Evolutionary conservation across 177 flowering plant genomes (phyloP).

Genomic region (Vitis hybrid): DNA sequence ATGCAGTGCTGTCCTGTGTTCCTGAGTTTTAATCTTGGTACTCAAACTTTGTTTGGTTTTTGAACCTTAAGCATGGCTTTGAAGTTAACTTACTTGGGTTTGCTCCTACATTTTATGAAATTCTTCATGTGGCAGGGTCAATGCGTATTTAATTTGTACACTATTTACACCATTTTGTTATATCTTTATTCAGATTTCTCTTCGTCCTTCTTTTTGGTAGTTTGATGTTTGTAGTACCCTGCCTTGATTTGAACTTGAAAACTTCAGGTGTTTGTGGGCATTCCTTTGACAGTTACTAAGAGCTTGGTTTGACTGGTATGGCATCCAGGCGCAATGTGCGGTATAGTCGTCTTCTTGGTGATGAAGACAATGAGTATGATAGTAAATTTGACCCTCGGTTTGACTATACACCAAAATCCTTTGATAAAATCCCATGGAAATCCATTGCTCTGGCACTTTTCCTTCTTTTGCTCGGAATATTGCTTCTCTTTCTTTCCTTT

Average conservation of each 20-base stretch:
- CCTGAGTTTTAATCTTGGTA: no score
- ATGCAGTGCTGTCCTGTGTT: no score
- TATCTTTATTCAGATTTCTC: background rate
- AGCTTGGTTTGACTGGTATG: conserved; percentile 31
- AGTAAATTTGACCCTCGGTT: conserved; percentile 60
- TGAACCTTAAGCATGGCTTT: no score
- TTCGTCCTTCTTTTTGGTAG: background rate
- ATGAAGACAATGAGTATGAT: conserved; percentile 43
- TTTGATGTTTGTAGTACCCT: background rate
- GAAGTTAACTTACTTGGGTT: no score
- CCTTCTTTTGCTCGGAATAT: conserved; percentile 58
- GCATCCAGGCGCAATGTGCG: conserved; percentile 55
- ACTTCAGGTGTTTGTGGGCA: background rate
- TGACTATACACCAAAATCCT: conserved; percentile 65
- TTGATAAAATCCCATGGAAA: conserved; percentile 78
- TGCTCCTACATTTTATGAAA: no score
- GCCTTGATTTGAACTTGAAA: background rate
- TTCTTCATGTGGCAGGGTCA: background rate
- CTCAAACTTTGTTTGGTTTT: no score
- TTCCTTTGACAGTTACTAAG: background rate
- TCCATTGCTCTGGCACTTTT: conserved; percentile 83
- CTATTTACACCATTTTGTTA: background rate
- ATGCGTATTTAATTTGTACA: background rate
- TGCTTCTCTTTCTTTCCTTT: conserved; percentile 67
- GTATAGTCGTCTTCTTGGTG: conserved; percentile 49